Base-by-base conservation (phyloP, 768 basidiomycete species). In the Suillus alpinus region DNA sequence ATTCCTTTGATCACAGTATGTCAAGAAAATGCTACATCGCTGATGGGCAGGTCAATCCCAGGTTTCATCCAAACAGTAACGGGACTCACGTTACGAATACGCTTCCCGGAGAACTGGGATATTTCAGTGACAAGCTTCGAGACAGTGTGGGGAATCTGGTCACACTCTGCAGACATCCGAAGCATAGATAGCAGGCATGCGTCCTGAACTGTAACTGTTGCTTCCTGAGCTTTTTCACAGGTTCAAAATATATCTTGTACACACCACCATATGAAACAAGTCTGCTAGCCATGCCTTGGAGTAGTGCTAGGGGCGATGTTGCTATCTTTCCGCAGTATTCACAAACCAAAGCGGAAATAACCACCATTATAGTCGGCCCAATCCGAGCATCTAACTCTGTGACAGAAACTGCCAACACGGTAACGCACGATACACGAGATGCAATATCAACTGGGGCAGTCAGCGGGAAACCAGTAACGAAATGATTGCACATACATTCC, bases 1-100 rank as follows among this genome's bases (percentile, higher is more conserved):
- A 10, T 76, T 70, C 63, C 76, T 80, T 58, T 86, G 75, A 20
- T 72, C 68, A 7, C 75, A 75, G 16, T 89, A 72, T 12, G 73
- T 75, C 34, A 85, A 65, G 68, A 93, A 92, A 69, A 90, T 86
- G 29, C 83, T 78, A 67, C 89, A 92, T 59, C 91, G 83, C 91
- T 93, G 66, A 37, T 55, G 23, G 53, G 10, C 5, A 26, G 14
- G 53, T 55, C 37, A 55, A 39, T 10, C 39, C 2, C 3, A 34
- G 6, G 16, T 26, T 26, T 39, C 23, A 16, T 52, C 34, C 14
- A 26, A 9, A 55, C 23, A 23, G 53, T 16, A 3, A 39, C 23
- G 23, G 34, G 13, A 65, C 78, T 58, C 68, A 91, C 91, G 66
- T 78, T 77, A 58, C 79, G 81, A 58, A 93, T 83, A 67, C 87